These are phyloP conservation scores for Penicillium subrubescens DNA, from an alignment of 495 filamentous ascomycete species.

Conservation along the genomic window DNA sequence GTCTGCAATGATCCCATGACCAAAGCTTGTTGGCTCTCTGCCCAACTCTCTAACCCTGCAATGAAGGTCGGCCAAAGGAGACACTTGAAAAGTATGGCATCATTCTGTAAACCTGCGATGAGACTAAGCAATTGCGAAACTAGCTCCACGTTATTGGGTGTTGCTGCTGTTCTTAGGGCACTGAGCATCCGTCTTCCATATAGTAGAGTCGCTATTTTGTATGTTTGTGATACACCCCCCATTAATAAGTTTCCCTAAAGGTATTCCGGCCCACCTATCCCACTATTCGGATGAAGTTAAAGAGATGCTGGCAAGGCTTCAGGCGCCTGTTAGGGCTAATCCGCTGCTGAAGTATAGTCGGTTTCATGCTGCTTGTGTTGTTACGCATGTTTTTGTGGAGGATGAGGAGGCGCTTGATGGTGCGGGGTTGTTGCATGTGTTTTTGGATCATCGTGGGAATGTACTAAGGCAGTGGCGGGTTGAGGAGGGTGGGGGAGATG, in stretches of 20 bases:
- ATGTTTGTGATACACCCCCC: constrained; percentile 19
- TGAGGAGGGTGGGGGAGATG: neutral
- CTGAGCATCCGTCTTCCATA: constrained; percentile 22
- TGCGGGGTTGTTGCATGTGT: neutral
- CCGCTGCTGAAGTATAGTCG: neutral
- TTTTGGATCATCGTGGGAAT: neutral
- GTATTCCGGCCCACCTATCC: too few species aligned
- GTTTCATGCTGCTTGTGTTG: neutral
- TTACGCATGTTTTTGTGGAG: neutral
- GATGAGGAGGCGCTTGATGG: neutral
- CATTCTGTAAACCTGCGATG: constrained; percentile 41
- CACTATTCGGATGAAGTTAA: neutral
- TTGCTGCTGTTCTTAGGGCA: neutral
- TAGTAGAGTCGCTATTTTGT: constrained; percentile 20
- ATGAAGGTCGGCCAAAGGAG: constrained; percentile 57
- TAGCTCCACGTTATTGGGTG: constrained; percentile 24
- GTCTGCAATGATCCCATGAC: constrained; percentile 16
- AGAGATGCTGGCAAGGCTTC: neutral
- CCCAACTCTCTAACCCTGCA: constrained; percentile 43
- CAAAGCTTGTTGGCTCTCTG: constrained; percentile 5
- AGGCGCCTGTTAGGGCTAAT: neutral
- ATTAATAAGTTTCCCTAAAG: too few species aligned
- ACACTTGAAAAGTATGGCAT: constrained; percentile 52
- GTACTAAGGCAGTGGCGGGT: neutral
- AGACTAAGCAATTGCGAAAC: constrained; percentile 37